Evolutionary conservation across 78 protist species (phyloP).

Genomic region (Protostelium mycophagum): DNA sequence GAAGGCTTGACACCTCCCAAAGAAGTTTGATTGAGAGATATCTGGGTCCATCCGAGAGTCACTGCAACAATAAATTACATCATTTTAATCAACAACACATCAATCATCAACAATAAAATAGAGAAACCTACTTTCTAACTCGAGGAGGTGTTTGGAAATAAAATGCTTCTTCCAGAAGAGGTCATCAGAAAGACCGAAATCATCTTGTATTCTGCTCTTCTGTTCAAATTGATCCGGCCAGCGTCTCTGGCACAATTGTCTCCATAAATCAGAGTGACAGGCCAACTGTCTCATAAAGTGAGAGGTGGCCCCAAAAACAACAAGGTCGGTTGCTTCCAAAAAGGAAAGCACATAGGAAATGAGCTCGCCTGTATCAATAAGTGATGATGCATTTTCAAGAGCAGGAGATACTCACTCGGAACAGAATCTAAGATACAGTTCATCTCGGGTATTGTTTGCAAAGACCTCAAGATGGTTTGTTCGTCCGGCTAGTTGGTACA

Average conservation of each 20-base stretch:
- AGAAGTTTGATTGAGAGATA: constrained; percentile 12
- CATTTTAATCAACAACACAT: too few relatives aligned
- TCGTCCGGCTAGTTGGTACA: too few relatives aligned
- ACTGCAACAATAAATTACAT: too few relatives aligned
- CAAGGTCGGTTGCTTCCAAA: not conserved
- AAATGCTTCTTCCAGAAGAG: not conserved
- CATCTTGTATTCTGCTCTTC: not conserved
- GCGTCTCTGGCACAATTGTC: not conserved
- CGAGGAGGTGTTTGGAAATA: not conserved
- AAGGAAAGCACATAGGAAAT: not conserved
- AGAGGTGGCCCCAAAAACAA: not conserved
- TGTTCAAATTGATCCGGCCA: not conserved
- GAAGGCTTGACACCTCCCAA: constrained; percentile 29
- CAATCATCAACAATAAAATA: not conserved
- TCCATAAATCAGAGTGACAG: not conserved
- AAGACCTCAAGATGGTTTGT: too few relatives aligned
- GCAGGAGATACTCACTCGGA: not conserved
- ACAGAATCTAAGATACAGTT: too few relatives aligned
- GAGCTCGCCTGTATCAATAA: not conserved
- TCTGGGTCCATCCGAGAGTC: not conserved
- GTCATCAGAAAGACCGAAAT: not conserved
- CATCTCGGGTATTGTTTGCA: too few relatives aligned
- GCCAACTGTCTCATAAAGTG: not conserved
- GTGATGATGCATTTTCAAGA: not conserved
- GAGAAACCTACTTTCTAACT: not conserved